Conservation (phyloP, 805 yeast species). For the Nakazawaea wyomingensis region DNA sequence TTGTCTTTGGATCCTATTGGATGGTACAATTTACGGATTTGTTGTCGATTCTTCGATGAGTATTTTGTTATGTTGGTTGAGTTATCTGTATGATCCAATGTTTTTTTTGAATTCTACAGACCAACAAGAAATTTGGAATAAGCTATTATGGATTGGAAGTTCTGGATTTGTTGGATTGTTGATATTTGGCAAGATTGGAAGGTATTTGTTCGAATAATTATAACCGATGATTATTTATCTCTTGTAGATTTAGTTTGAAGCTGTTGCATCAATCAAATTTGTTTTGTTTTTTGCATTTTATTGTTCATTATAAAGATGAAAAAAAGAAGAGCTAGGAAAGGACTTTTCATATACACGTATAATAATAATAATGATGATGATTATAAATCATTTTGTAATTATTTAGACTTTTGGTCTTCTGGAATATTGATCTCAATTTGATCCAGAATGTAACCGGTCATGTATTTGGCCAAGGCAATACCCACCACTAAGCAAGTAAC, state of each 20-base stretch:
- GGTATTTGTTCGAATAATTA: slow-evolving; percentile 36
- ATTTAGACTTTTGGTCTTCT: background rate
- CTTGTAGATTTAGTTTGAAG: background rate
- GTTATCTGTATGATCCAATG: slow-evolving; percentile 8
- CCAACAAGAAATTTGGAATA: slow-evolving; percentile 26
- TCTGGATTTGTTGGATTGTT: slow-evolving; percentile 62
- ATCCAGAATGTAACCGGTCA: background rate
- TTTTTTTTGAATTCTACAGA: slow-evolving; percentile 2
- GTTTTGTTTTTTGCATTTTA: background rate
- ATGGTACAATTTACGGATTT: slow-evolving; percentile 52
- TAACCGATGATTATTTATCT: background rate
- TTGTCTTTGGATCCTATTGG: slow-evolving; percentile 61
- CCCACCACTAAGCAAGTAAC: slow-evolving; percentile 5
- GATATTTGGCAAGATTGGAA: slow-evolving; percentile 65
- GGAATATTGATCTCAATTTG: background rate
- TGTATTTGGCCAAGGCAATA: background rate
- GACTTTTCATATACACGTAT: too few species aligned
- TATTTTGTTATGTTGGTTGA: slow-evolving; percentile 8
- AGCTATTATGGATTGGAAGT: slow-evolving; percentile 52
- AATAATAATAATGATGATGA: too few species aligned
- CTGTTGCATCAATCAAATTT: background rate
- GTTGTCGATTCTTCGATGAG: slow-evolving; percentile 32
- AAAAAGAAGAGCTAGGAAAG: too few species aligned
- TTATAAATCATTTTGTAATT: background rate
- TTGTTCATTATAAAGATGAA: too few species aligned